Percentiles rank a stretch among this genome's conserved stretches.
Conservation (phyloP, 108 stramenopile species). For the Aurantiochytrium sp. region DNA sequence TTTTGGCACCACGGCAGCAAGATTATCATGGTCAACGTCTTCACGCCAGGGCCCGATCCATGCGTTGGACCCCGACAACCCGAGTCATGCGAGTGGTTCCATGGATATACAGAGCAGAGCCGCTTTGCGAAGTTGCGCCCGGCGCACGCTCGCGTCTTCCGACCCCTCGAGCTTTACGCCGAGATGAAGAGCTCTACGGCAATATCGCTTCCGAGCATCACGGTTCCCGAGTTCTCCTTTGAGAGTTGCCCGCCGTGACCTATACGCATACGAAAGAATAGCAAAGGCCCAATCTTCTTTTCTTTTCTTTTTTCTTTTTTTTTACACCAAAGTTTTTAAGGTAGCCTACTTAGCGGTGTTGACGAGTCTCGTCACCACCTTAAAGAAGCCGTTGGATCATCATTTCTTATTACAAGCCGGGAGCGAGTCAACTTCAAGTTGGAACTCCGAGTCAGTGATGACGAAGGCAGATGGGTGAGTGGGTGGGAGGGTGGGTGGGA, state of each 20-base stretch:
- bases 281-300: no score
- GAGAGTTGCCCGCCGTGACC: not conserved
- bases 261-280: no score
- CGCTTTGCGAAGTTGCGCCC: not conserved
- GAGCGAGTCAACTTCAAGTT: no score
- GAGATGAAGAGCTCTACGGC: not conserved
- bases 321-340: not conserved
- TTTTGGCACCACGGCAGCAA: constrained; percentile 5
- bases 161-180: not conserved
- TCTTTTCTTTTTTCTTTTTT: not conserved
- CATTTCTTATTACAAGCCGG: no score
- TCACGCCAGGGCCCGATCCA: not conserved
- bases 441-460: no score
- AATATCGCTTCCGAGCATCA: no score
- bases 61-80: not conserved
- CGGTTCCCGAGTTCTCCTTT: not conserved
- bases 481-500: no score
- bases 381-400: no score
- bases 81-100: not conserved
- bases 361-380: not conserved
- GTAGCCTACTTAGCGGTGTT: not conserved
- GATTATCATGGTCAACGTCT: constrained; percentile 8
- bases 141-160: not conserved
- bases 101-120: not conserved
- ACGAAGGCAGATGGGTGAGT: no score